Percentiles rank a stretch among this genome's conserved stretches.
Evolutionary conservation across 495 filamentous ascomycete species (phyloP).

Genomic region (Penicillium pulvis): DNA sequence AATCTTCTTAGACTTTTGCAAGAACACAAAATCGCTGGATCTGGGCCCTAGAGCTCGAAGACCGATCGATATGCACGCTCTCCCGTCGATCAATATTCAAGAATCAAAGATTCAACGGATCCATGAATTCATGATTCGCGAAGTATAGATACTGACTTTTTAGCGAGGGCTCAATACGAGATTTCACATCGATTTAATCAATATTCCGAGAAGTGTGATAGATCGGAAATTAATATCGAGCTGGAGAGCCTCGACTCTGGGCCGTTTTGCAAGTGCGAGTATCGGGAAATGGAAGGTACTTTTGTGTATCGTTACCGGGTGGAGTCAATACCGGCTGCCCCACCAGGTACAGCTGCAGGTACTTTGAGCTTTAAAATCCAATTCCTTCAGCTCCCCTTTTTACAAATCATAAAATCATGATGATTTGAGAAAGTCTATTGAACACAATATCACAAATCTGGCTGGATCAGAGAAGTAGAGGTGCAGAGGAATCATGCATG

Average conservation of each 20-base stretch:
- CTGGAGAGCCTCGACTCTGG: not conserved
- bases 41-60: constrained; percentile 5
- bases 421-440: not conserved
- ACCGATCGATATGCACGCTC: constrained; percentile 9
- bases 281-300: not conserved
- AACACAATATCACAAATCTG: not conserved
- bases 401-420: too few relatives aligned
- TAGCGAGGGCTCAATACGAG: too few relatives aligned
- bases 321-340: constrained; percentile 12
- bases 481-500: not conserved
- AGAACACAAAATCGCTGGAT: constrained; percentile 6
- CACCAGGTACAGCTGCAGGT: constrained; percentile 1
- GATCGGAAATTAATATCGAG: not conserved
- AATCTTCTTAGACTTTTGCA: constrained; percentile 1
- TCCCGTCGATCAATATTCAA: constrained; percentile 2
- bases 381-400: not conserved
- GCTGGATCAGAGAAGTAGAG: not conserved
- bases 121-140: not conserved
- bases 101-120: too few relatives aligned
- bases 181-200: not conserved
- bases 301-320: not conserved
- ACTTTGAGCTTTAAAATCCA: too few relatives aligned
- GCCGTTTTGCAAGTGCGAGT: not conserved
- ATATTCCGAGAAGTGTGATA: not conserved
- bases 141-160: too few relatives aligned